Percentiles rank a stretch among this genome's conserved stretches.
These are phyloP conservation scores for Adenanthera pavonina DNA, from an alignment of 306 rosid genomes.

Conservation along the genomic window DNA sequence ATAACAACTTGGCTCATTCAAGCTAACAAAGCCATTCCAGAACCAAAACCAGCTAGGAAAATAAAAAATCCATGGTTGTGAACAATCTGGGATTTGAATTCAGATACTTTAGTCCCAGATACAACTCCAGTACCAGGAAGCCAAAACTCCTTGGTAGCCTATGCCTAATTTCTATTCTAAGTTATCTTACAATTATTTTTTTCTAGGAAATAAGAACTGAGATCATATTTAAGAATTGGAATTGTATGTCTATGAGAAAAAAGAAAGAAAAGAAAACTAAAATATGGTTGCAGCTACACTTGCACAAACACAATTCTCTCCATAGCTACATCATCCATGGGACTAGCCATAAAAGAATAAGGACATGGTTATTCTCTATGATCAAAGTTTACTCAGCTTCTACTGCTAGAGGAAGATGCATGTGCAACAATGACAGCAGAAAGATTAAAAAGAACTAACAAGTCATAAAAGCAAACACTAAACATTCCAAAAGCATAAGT, in stretches of 20 bases:
- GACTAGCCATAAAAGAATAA: neutral
- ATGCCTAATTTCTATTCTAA: neutral
- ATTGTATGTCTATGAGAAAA: neutral
- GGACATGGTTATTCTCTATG: neutral
- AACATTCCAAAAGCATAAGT: conserved; percentile 28
- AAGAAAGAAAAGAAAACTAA: no score
- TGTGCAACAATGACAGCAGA: neutral
- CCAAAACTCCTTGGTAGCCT: neutral
- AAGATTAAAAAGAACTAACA: neutral
- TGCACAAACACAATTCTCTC: no score
- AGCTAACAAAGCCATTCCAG: conserved; percentile 25
- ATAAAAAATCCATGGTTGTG: neutral
- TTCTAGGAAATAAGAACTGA: neutral
- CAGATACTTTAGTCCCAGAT: neutral
- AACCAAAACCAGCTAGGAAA: neutral
- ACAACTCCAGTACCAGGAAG: neutral
- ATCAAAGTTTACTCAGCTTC: conserved; percentile 23
- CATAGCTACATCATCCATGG: neutral
- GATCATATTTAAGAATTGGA: neutral
- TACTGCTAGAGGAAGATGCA: neutral
- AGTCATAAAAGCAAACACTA: conserved; percentile 7
- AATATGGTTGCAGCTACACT: no score
- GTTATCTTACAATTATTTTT: neutral
- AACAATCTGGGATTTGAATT: neutral
- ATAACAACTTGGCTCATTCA: neutral